Conservation (phyloP, 2,329 filamentous ascomycete species). For the Fusarium protoensiforme region DNA sequence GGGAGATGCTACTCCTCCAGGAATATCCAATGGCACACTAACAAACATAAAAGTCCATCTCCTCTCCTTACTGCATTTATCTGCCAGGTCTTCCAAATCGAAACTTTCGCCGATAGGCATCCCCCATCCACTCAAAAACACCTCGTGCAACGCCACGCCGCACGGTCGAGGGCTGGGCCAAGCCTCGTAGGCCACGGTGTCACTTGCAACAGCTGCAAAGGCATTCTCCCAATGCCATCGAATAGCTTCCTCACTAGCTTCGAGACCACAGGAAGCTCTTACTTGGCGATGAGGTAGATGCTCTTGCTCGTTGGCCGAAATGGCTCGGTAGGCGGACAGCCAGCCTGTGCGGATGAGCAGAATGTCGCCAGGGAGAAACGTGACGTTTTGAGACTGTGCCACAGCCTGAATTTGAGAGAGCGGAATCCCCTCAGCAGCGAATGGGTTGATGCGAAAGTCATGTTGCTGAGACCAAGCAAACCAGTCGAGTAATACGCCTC, state of each 20-base stretch:
- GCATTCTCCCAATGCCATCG: not conserved
- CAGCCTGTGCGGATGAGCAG: not conserved
- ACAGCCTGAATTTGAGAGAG: not conserved
- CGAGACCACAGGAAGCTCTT: not conserved
- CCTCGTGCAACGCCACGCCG: not conserved
- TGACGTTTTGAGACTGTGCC: not conserved
- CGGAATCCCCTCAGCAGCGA: not conserved
- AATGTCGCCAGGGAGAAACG: not conserved
- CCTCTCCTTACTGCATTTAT: not conserved
- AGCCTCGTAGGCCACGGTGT: not conserved
- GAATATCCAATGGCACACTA: not conserved
- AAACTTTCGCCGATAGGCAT: not conserved
- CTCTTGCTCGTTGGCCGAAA: not conserved
- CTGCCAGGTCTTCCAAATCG: not conserved
- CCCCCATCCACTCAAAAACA: not conserved
- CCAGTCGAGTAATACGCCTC: not conserved
- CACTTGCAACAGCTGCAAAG: not conserved
- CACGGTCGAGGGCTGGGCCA: not conserved
- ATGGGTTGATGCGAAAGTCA: not conserved
- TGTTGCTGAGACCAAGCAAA: not conserved
- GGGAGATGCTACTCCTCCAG: not conserved
- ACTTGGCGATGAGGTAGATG: not conserved
- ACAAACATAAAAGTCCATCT: not conserved
- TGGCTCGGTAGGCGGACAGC: not conserved
- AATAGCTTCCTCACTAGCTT: not conserved